Conservation (phyloP, 495 filamentous ascomycete genomes). For the Aspergillus biplanus region DNA sequence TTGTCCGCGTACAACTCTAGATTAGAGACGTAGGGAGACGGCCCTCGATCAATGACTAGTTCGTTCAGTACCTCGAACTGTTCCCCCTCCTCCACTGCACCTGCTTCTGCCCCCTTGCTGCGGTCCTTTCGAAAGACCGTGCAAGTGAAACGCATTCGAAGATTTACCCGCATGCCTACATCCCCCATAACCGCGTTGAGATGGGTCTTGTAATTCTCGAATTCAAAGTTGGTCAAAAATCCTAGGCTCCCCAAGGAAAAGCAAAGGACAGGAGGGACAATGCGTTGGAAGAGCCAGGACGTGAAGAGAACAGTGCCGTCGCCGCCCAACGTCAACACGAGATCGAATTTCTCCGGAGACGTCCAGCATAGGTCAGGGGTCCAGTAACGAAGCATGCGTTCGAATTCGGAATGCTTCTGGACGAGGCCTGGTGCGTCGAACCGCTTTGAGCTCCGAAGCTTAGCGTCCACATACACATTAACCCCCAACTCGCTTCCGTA, state of each 20-base stretch:
- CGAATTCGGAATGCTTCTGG: constrained; percentile 69
- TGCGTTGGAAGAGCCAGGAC: constrained; percentile 90
- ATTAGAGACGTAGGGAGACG: constrained; percentile 95
- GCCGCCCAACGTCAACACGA: constrained; percentile 89
- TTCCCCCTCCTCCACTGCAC: constrained; percentile 71
- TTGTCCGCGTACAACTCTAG: constrained; percentile 93
- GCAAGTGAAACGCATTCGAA: constrained; percentile 97
- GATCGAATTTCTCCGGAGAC: constrained; percentile 86
- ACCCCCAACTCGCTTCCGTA: constrained; percentile 81
- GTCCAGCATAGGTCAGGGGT: constrained; percentile 91
- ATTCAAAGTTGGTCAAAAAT: constrained; percentile 93
- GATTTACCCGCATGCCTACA: constrained; percentile 88
- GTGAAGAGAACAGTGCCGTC: constrained; percentile 93
- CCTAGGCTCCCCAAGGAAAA: constrained; percentile 89
- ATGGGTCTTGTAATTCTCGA: constrained; percentile 76
- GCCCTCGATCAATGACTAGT: constrained; percentile 94
- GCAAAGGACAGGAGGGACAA: constrained; percentile 86
- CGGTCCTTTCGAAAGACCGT: constrained; percentile 74
- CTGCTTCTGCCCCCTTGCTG: constrained; percentile 46
- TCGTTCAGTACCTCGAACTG: constrained; percentile 97
- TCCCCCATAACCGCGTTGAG: constrained; percentile 87
- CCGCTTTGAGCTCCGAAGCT: constrained; percentile 81
- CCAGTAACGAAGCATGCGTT: constrained; percentile 88
- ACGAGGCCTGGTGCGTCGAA: constrained; percentile 79
- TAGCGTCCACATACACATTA: constrained; percentile 93